These are phyloP conservation scores for Eucalyptus guilfoylei DNA, from an alignment of 345 rosid species.

Conservation along the genomic window DNA sequence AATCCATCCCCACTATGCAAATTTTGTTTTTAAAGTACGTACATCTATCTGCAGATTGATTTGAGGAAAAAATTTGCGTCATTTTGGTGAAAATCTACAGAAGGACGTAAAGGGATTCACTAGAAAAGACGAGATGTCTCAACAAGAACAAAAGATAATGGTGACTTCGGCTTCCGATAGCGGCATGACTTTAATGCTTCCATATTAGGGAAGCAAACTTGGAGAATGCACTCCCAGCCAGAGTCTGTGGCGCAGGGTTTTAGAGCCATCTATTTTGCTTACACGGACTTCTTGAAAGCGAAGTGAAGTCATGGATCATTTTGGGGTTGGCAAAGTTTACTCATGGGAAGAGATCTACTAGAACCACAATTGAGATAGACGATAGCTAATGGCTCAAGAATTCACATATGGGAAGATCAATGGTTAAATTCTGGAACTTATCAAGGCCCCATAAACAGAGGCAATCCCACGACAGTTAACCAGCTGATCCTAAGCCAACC, in stretches of 20 bases:
- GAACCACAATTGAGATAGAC: too few relatives aligned
- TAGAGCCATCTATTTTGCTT: neutral
- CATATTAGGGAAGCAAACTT: too few relatives aligned
- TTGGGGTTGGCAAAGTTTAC: too few relatives aligned
- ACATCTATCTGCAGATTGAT: neutral
- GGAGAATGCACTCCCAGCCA: too few relatives aligned
- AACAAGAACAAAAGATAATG: neutral
- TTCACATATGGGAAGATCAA: too few relatives aligned
- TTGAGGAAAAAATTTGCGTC: neutral
- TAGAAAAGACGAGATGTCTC: neutral
- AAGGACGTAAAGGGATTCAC: too few relatives aligned
- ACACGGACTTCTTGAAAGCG: neutral
- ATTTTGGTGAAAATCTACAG: neutral
- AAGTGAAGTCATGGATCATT: too few relatives aligned
- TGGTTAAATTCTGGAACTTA: neutral
- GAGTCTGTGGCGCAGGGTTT: too few relatives aligned
- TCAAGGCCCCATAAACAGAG: neutral
- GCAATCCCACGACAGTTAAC: too few relatives aligned
- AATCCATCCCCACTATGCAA: neutral
- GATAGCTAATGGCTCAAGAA: too few relatives aligned
- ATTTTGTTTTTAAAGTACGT: neutral
- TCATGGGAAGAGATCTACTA: too few relatives aligned
- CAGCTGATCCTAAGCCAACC: neutral
- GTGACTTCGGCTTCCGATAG: neutral
- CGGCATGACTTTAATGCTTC: neutral